These are phyloP conservation scores for Chenopodium suecicum DNA, from an alignment of 148 eudicot species.

Conservation along the genomic window DNA sequence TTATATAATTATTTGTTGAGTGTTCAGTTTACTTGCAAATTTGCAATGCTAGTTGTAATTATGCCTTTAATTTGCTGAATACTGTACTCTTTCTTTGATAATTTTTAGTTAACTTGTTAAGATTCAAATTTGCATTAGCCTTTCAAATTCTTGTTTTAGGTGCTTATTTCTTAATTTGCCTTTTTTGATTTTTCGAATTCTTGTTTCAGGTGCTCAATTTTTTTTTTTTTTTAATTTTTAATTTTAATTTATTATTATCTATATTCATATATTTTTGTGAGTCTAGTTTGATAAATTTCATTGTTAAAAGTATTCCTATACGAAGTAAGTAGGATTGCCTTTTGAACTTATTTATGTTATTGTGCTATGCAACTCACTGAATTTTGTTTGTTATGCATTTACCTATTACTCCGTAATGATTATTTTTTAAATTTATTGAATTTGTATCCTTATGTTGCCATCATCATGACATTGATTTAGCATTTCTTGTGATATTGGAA, in stretches of 20 bases:
- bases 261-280: background rate
- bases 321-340: background rate
- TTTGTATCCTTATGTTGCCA: background rate
- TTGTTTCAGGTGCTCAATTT: background rate
- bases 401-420: no score
- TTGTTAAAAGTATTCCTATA: background rate
- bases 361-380: no score
- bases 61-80: no score
- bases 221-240: background rate
- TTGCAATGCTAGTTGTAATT: background rate
- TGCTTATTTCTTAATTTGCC: background rate
- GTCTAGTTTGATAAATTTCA: background rate
- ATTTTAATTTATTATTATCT: no score
- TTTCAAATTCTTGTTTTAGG: background rate
- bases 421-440: background rate
- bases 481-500: background rate
- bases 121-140: background rate
- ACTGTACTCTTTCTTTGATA: background rate
- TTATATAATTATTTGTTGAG: background rate
- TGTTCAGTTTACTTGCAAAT: background rate
- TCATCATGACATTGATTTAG: background rate
- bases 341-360: background rate
- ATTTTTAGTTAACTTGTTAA: background rate
- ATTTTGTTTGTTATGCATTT: background rate
- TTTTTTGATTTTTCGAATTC: background rate